Base-by-base conservation (phyloP, 208 protist genomes). In the Crithidia mellificae region DNA sequence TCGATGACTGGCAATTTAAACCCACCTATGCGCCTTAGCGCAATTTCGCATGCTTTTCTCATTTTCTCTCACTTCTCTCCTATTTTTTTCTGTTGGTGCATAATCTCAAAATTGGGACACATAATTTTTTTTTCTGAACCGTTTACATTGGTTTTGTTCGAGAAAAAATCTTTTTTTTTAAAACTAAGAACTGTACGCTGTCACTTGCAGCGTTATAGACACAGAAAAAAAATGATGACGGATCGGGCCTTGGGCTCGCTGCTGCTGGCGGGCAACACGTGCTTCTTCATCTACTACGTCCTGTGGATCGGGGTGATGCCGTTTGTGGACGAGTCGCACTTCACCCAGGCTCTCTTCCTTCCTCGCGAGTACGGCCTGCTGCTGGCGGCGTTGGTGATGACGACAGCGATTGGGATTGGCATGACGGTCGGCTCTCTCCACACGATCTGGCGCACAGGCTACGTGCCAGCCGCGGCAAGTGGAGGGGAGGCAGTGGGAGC, bases 261-360 rank as follows among this genome's bases (percentile, higher is more conserved):
- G 44, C 62, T 88, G 30, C 68, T 92, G 5, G 56, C 57, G 12
- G 32, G 84, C 39, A 82, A 65, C 46, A 91, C 84, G 24, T 36
- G 65, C 47, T 72, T 87, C 58, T 86, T 90, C 32, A 36, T 83
- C 20, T 95, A 95, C 74, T 95, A 88, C 61, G 43, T 91, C 19
- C 2, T 91, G 6, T 95, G 90, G 88, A 89, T 95, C n/a, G 83
- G 74, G 8, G 59, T 92, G 14, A 93, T 85, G 62, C 90, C 90
- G 2, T 91, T 92, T 27, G 82, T 95, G 47, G 90, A 93, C 30
- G 67, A 74, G 20, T 86, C 75, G 11, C 90, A 95, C 71, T 92
- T 92, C 53, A 89, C 85, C 3, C 90, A 95, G 43, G 27, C 38
- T 12, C 72, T 92, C 22, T 95, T 95, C 58, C 87, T 80, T 2